A percentile compares a stretch with the other conserved stretches of the same genome.
Conservation (phyloP, 495 filamentous ascomycete species). For the Hypoxylon rickii region DNA sequence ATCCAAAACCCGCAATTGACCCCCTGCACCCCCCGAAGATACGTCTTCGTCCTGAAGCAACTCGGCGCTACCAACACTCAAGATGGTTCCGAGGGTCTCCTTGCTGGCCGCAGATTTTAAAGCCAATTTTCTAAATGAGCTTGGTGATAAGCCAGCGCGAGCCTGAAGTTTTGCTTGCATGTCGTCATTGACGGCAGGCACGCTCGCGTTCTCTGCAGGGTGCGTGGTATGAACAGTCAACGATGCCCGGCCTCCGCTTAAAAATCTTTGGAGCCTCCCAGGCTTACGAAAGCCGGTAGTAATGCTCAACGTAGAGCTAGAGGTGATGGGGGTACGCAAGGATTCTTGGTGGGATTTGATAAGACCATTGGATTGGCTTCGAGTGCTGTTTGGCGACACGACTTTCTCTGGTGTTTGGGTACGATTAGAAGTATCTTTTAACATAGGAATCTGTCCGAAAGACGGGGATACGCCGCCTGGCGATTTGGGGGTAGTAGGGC, state of each 20-base stretch:
- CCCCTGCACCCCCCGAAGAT: conserved; percentile 5
- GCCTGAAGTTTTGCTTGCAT: conserved; percentile 44
- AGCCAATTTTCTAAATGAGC: conserved; percentile 41
- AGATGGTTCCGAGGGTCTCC: conserved; percentile 49
- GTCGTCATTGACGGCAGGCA: conserved; percentile 41
- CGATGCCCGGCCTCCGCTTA: conserved; percentile 43
- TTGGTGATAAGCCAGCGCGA: conserved; percentile 35
- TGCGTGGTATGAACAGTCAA: conserved; percentile 40
- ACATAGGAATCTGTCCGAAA: conserved; percentile 6
- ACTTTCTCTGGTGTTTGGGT: conserved; percentile 1
- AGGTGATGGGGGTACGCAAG: conserved; percentile 7
- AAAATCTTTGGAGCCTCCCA: conserved; percentile 46
- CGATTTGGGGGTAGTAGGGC: conserved; percentile 4
- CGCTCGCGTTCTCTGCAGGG: conserved; percentile 29
- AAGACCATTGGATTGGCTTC: not conserved
- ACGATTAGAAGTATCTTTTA: not conserved
- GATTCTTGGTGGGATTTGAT: not conserved
- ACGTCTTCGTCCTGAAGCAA: conserved; percentile 35
- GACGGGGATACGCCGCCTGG: conserved; percentile 3
- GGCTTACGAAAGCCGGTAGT: conserved; percentile 42
- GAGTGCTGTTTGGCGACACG: conserved; percentile 2
- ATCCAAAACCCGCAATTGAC: conserved; percentile 5
- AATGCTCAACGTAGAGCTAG: conserved; percentile 40
- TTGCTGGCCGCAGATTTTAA: conserved; percentile 41
- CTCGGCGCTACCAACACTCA: conserved; percentile 46